Base-by-base conservation (phyloP, 208 protist genomes). In the Acanthamoeba lenticulata region DNA sequence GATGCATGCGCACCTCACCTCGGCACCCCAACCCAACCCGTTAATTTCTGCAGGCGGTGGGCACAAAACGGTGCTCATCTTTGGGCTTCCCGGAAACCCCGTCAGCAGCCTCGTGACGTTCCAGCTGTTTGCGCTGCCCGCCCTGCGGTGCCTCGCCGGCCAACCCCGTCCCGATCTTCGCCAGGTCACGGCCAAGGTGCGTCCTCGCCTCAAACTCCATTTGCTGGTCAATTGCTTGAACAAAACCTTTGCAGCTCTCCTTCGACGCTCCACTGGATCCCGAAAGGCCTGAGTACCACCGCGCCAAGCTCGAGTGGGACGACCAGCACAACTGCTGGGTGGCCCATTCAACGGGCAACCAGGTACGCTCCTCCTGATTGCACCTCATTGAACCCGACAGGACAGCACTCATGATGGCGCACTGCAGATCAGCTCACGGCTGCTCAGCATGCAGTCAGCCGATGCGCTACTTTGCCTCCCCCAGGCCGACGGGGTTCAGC, bases 281-380 rank as follows among this genome's bases (percentile, higher is more conserved):
- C 15, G 95, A 96, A 27, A 77, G 96, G 67, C 96, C 96, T 17
- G 96, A 97, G 77, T 97, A 96, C 47, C 96, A 97, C 52, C 60
- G 96, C 29, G 94, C 52, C 42, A 29, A 5, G 5, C 79, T 97
- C 29, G 47, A 47, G 24, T 96, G 91, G 90, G 79, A 94, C 47
- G 90, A 92, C 2, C 40, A 96, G 29, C 6, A 90, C 6, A 45
- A 92, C n/a, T 94, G 94, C 32, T 96, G 85, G 15, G 29, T 95
- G 0, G 83, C 95, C n/a, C 44, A 29, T 1, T 95, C 88, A 15
- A 96, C 95, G 11, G 95, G 95, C 32, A 45, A 40, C 42, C 62
- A 93, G 40, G 49, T 52, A 4, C 11, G 6, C 42, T 1, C n/a
- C 32, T n/a, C 11, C 40, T 15, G n/a, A 6, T 38, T 52, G 47